A percentile compares a stretch with the other conserved stretches of the same genome.
phyloP scores from a whole-genome alignment of 2,329 filamentous ascomycete species.

The Chaetomiaceae sp. region DNA sequence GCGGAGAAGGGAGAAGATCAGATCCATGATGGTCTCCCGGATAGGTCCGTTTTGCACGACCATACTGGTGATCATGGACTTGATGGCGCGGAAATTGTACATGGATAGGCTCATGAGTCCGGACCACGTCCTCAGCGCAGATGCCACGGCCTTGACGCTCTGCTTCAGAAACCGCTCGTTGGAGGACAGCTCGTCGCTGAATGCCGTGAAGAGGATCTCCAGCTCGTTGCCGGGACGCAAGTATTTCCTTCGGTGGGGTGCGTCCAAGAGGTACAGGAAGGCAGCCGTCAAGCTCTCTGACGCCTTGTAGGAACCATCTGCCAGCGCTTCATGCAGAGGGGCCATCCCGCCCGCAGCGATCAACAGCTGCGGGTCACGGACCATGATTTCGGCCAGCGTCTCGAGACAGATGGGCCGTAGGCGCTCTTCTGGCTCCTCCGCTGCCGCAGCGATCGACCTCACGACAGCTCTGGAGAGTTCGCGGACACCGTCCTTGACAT shows the following conservation, averaged over 20 bases:
- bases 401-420: constrained; percentile 87
- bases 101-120: constrained; percentile 84
- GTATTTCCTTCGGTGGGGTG: constrained; percentile 72
- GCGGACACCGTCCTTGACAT: constrained; percentile 85
- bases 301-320: constrained; percentile 86
- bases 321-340: constrained; percentile 84
- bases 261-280: constrained; percentile 86
- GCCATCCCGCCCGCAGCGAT: constrained; percentile 79
- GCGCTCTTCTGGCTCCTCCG: constrained; percentile 79
- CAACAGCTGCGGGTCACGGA: constrained; percentile 76
- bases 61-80: constrained; percentile 67
- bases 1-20: constrained; percentile 73
- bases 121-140: constrained; percentile 87
- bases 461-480: constrained; percentile 86
- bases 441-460: constrained; percentile 83
- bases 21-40: constrained; percentile 76
- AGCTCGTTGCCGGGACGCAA: constrained; percentile 86
- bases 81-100: constrained; percentile 79
- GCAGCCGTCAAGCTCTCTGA: constrained; percentile 82
- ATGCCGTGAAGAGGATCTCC: constrained; percentile 83
- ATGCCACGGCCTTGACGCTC: constrained; percentile 88
- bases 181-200: constrained; percentile 73
- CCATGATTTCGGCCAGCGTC: constrained; percentile 85
- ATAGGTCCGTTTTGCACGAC: constrained; percentile 52
- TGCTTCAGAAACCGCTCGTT: constrained; percentile 66